A percentile compares a stretch with the other conserved stretches of the same genome.
Evolutionary conservation across 768 basidiomycete species (phyloP).

Genomic region (Lepiota venenata): DNA sequence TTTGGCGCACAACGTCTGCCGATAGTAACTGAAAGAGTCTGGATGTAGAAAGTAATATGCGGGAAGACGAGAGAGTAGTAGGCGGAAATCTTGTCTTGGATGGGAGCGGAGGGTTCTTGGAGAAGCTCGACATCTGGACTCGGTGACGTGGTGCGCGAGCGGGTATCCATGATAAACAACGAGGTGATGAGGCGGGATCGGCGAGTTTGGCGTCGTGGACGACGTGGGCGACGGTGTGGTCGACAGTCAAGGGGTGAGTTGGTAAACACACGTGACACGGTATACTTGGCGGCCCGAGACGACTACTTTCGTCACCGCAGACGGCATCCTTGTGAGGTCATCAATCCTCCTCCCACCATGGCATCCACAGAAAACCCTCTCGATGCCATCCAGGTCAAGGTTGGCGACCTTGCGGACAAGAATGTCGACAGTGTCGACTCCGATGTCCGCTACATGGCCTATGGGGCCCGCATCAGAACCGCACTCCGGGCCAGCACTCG

Average conservation of each 20-base stretch:
- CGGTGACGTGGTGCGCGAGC: conserved; percentile 38
- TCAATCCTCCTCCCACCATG: conserved; percentile 19
- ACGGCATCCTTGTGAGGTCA: conserved; percentile 2
- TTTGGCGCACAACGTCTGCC: conserved; percentile 79
- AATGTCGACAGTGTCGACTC: conserved; percentile 67
- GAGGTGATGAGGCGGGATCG: conserved; percentile 18
- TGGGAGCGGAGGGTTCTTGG: conserved; percentile 30
- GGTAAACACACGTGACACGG: conserved; percentile 24
- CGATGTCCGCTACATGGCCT: conserved; percentile 69
- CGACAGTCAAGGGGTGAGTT: conserved; percentile 22
- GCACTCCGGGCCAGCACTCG: conserved; percentile 66
- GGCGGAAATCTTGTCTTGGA: conserved; percentile 81
- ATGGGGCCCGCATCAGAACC: conserved; percentile 74
- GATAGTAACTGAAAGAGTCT: conserved; percentile 92
- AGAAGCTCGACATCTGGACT: conserved; percentile 22
- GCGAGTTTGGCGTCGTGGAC: conserved; percentile 21
- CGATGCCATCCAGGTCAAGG: conserved; percentile 42
- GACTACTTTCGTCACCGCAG: conserved; percentile 13
- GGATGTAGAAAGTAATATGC: conserved; percentile 94
- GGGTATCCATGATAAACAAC: conserved; percentile 35
- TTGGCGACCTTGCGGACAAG: conserved; percentile 58
- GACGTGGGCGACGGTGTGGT: conserved; percentile 25
- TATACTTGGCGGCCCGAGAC: conserved; percentile 4
- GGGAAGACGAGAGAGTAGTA: conserved; percentile 95
- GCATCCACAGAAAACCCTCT: conserved; percentile 31